phyloP scores from a whole-genome alignment of 805 yeast species.

The Candida sonorensis region DNA sequence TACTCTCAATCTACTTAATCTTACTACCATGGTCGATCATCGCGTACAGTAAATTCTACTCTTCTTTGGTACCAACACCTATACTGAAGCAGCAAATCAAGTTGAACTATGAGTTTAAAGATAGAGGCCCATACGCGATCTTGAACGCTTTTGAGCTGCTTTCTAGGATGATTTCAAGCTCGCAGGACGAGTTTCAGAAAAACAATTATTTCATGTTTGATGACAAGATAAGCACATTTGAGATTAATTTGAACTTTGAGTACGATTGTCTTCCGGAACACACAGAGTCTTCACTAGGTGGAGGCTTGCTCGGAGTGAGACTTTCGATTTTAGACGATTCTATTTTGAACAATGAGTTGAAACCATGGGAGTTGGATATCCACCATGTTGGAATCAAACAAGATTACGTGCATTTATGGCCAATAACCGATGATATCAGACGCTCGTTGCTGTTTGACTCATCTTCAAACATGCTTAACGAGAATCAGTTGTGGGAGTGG shows the following conservation, averaged over 20 bases:
- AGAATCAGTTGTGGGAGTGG: slow-evolving; percentile 12
- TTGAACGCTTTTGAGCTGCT: slow-evolving; percentile 15
- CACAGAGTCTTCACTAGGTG: slow-evolving; percentile 1
- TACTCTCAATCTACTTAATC: slow-evolving; percentile 15
- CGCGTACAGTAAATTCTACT: slow-evolving; percentile 26
- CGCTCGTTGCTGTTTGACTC: slow-evolving; percentile 9
- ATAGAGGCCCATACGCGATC: slow-evolving; percentile 18
- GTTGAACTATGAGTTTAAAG: slow-evolving; percentile 16
- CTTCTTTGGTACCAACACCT: slow-evolving; percentile 23
- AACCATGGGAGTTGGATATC: slow-evolving; percentile 17
- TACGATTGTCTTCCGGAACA: slow-evolving; percentile 6
- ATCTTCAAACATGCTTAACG: slow-evolving; percentile 9
- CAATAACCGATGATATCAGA: slow-evolving; percentile 18
- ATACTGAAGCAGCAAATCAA: slow-evolving; percentile 8
- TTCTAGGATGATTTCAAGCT: too few species aligned
- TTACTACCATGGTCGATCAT: slow-evolving; percentile 28
- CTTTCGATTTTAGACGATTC: slow-evolving; percentile 18
- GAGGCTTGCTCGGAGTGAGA: slow-evolving; percentile 12
- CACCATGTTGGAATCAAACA: slow-evolving; percentile 11
- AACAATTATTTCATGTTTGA: slow-evolving; percentile 9
- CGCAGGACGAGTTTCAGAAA: too few species aligned
- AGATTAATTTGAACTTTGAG: slow-evolving; percentile 13
- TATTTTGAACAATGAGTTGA: slow-evolving; percentile 12
- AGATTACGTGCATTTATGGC: slow-evolving; percentile 18
- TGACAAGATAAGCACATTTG: slow-evolving; percentile 5